Percentiles rank a stretch among this genome's conserved stretches.
Evolutionary conservation across 257 asterid genomes (phyloP).

Genomic region (Solanum pinnatisectum): DNA sequence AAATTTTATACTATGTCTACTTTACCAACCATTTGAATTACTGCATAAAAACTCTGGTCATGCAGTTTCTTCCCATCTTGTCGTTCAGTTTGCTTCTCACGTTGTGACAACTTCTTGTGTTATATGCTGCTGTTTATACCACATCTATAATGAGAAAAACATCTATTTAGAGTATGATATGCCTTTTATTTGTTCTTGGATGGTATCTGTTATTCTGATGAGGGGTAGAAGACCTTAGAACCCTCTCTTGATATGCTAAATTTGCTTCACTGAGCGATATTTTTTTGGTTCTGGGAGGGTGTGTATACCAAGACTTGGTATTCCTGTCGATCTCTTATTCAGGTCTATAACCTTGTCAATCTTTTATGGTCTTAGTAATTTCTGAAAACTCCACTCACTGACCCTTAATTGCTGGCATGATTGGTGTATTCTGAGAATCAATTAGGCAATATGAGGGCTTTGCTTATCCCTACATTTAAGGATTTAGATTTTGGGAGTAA

Average conservation of each 20-base stretch:
- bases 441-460: neutral
- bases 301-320: neutral
- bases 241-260: neutral
- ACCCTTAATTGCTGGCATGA: neutral
- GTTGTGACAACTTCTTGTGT: neutral
- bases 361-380: neutral
- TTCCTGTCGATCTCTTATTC: neutral
- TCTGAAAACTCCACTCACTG: neutral
- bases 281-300: neutral
- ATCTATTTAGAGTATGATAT: neutral
- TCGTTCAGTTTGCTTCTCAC: neutral
- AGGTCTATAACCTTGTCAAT: neutral
- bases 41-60: neutral
- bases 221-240: neutral
- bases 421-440: neutral
- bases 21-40: neutral
- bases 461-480: neutral
- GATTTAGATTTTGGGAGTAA: no score
- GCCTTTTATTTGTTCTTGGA: neutral
- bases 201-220: neutral
- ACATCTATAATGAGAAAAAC: neutral
- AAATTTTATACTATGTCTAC: neutral
- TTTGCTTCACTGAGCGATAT: neutral
- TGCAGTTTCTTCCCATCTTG: neutral
- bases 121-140: neutral